Conservation (phyloP, 768 basidiomycete genomes). For the Postia placenta region DNA sequence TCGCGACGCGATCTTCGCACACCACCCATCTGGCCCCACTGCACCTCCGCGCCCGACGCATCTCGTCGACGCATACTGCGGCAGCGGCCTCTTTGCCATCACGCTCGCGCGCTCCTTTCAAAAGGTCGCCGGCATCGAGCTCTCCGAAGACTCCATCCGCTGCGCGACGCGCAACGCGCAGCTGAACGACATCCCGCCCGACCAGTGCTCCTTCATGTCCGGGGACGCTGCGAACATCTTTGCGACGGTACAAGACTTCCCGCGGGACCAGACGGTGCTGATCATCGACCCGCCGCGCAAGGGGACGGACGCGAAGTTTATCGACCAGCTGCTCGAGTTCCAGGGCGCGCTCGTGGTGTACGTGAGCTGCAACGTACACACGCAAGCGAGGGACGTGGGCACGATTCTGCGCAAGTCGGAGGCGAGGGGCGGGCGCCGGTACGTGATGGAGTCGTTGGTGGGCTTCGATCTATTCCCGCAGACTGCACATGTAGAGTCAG, state of each 20-base stretch:
- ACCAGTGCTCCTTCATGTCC: slow-evolving; percentile 60
- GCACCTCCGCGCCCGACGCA: slow-evolving; percentile 49
- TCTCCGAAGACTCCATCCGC: slow-evolving; percentile 65
- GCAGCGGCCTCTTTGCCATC: slow-evolving; percentile 83
- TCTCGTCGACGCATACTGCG: slow-evolving; percentile 94
- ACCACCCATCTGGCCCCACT: slow-evolving; percentile 11
- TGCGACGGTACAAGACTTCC: slow-evolving; percentile 55
- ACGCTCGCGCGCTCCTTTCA: slow-evolving; percentile 70
- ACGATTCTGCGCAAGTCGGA: slow-evolving; percentile 46
- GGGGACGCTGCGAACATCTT: slow-evolving; percentile 92
- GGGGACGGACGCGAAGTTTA: slow-evolving; percentile 79
- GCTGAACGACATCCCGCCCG: slow-evolving; percentile 51
- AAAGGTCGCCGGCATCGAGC: slow-evolving; percentile 84
- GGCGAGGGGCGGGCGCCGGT: slow-evolving; percentile 38
- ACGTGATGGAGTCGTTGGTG: slow-evolving; percentile 74
- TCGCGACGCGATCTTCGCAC: slow-evolving; percentile 57
- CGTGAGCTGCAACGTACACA: slow-evolving; percentile 94
- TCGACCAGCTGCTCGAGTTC: slow-evolving; percentile 73
- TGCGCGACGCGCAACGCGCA: slow-evolving; percentile 60
- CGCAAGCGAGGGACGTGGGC: slow-evolving; percentile 85
- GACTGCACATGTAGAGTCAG: slow-evolving; percentile 83
- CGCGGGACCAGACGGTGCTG: slow-evolving; percentile 57
- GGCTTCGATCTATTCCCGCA: slow-evolving; percentile 97
- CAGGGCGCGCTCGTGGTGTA: slow-evolving; percentile 70
- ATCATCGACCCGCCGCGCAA: slow-evolving; percentile 92